Evolutionary conservation across 2,329 filamentous ascomycete species (phyloP), one percentile per base, ranked within the genome.

Genomic region (Colletotrichum liriopes): DNA sequence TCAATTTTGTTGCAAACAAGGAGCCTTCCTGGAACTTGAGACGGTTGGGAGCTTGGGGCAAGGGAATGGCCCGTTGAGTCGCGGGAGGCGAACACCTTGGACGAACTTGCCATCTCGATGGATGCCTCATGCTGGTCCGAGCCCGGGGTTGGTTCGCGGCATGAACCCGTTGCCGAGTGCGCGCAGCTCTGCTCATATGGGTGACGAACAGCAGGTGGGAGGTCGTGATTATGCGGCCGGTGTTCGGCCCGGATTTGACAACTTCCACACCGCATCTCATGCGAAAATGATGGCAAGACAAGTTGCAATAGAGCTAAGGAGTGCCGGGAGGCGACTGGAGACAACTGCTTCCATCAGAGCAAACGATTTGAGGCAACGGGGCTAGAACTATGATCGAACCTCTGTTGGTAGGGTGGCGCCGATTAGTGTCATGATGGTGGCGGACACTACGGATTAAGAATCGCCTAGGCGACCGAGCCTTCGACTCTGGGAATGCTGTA

Each of bases 41-140:
- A 72, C 55, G 70, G 65, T 11, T 41, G 32, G 52, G 20, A 70
- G 60, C 70, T 70, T 51, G 66, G 54, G 63, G 65, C 70, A 70
- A 54, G n/a, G 32, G 65, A 52, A 47, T 20, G 29, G 47, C 37
- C 65, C 52, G 39, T 26, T 35, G 49, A 51, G 47, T 26, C 29
- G 56, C 61, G 67, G 23, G 52, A 32, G n/a, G 20, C 29, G 35
- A 16, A 5, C 23, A 65, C 70, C 60, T 70, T 43, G 70, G 60
- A 72, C 41, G 70, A 70, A 70, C 65, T 41, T 37, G 58, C 51
- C 23, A 47, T 59, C 35, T 47, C 49, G 49, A 29, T 41, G 32
- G 20, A 16, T 56, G 29, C 58, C 65, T 60, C 20, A 35, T 20
- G 5, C 32, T 60, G 54, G 47, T 32, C 66, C 26, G 37, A 43